phyloP scores from a whole-genome alignment of 2,329 filamentous ascomycete genomes.

The Cordyceps tenuipes region DNA sequence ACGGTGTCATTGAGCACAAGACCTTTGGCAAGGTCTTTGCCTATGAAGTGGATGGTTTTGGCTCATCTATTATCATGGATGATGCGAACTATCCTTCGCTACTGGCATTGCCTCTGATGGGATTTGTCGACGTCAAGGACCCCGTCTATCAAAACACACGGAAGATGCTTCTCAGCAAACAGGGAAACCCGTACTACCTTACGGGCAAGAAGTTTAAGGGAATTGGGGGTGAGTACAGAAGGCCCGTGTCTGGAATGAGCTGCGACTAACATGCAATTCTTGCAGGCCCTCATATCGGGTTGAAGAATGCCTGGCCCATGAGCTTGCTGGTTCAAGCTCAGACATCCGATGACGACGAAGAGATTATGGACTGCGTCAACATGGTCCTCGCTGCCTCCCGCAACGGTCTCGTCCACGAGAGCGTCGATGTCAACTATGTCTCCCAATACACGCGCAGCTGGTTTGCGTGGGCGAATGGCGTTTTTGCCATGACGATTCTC shows the following conservation, averaged over 20 bases:
- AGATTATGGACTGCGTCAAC: constrained; percentile 67
- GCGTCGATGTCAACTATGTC: constrained; percentile 66
- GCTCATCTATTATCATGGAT: constrained; percentile 76
- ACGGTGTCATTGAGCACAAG: constrained; percentile 71
- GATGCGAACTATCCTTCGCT: constrained; percentile 82
- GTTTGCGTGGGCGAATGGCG: constrained; percentile 98
- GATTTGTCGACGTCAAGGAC: constrained; percentile 59
- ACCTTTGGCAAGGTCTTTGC: constrained; percentile 74
- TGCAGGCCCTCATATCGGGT: constrained; percentile 59
- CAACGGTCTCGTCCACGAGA: constrained; percentile 81
- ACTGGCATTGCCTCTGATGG: constrained; percentile 68
- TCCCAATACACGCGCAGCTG: constrained; percentile 75
- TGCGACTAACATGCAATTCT: not conserved
- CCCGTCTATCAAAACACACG: constrained; percentile 80
- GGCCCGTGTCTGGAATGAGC: not conserved
- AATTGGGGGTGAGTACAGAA: constrained; percentile 61
- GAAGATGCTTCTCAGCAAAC: constrained; percentile 59
- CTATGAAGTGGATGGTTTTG: constrained; percentile 82
- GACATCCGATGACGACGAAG: constrained; percentile 73
- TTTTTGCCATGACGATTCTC: constrained; percentile 87
- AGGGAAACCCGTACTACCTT: constrained; percentile 84
- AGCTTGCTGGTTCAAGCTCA: constrained; percentile 84
- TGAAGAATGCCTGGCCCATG: constrained; percentile 96
- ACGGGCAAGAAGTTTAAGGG: constrained; percentile 69
- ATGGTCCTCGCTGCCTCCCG: constrained; percentile 70